Percentiles rank a stretch among this genome's conserved stretches.
Evolutionary conservation across 495 filamentous ascomycete genomes (phyloP).

Genomic region (Lophiostoma macrostomum): DNA sequence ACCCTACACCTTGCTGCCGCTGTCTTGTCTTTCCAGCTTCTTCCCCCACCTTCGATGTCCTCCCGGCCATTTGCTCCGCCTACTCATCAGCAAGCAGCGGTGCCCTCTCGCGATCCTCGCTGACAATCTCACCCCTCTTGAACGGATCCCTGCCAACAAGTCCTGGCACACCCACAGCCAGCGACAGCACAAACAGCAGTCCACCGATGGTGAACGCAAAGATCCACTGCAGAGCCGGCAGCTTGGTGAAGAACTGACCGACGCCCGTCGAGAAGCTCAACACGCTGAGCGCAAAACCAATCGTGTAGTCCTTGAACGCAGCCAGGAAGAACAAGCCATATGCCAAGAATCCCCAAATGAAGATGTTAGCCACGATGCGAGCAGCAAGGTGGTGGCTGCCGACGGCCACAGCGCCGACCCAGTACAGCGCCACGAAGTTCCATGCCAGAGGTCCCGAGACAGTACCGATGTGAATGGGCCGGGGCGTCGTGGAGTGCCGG

Average conservation of each 20-base stretch:
- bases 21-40: background rate
- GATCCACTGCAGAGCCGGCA: slow-evolving; percentile 72
- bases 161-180: slow-evolving; percentile 62
- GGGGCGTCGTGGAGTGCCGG: slow-evolving; percentile 62
- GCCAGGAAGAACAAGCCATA: slow-evolving; percentile 71
- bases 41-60: background rate
- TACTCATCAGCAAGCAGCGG: slow-evolving; percentile 43
- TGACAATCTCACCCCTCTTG: slow-evolving; percentile 38
- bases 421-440: slow-evolving; percentile 79
- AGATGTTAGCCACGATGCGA: slow-evolving; percentile 76
- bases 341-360: slow-evolving; percentile 75
- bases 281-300: slow-evolving; percentile 74
- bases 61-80: background rate
- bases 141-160: slow-evolving; percentile 55
- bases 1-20: background rate
- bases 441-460: slow-evolving; percentile 78
- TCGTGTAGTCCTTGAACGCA: slow-evolving; percentile 72
- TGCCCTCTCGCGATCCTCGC: slow-evolving; percentile 44
- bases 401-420: slow-evolving; percentile 80
- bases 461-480: slow-evolving; percentile 69
- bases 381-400: slow-evolving; percentile 57
- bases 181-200: slow-evolving; percentile 62
- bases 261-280: slow-evolving; percentile 73
- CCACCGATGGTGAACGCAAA: slow-evolving; percentile 83
- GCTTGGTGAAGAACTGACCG: slow-evolving; percentile 66